Percentiles rank a stretch among this genome's conserved stretches.
phyloP scores from a whole-genome alignment of 257 asterid species.

The Salvia splendens region DNA sequence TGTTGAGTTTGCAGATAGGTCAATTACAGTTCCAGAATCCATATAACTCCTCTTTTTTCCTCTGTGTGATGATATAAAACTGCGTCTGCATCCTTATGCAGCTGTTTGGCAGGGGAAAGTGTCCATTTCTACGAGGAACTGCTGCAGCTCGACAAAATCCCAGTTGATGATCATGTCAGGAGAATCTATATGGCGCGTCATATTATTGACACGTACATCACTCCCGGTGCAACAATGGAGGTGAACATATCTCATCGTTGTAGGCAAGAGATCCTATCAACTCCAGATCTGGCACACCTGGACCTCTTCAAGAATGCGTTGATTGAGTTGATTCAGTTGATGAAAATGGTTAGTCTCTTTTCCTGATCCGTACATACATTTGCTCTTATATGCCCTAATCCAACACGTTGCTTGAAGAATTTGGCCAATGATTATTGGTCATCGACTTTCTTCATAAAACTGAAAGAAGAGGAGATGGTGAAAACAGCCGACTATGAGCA shows the following conservation, averaged over 20 bases:
- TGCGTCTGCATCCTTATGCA: constrained; percentile 25
- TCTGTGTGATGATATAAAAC: constrained; percentile 1
- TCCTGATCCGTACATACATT: background rate
- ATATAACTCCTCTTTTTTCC: background rate
- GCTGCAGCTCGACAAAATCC: constrained; percentile 71
- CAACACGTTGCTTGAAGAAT: constrained; percentile 43
- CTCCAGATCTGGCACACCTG: constrained; percentile 62
- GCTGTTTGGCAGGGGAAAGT: constrained; percentile 93
- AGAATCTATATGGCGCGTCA: constrained; percentile 92
- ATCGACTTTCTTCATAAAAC: constrained; percentile 62
- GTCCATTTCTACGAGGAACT: constrained; percentile 81
- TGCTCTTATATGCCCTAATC: background rate
- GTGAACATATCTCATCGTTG: constrained; percentile 77
- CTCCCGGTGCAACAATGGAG: constrained; percentile 81
- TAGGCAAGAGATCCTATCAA: constrained; percentile 65
- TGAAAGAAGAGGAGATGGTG: constrained; percentile 59
- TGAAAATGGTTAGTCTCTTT: constrained; percentile 63
- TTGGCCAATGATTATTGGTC: constrained; percentile 77
- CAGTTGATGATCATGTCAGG: constrained; percentile 59
- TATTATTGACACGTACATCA: constrained; percentile 66
- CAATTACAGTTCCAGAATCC: background rate
- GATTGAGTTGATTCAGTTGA: constrained; percentile 68
- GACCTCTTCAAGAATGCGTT: constrained; percentile 58
- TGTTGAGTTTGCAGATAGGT: constrained; percentile 86
- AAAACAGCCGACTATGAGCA: constrained; percentile 42